A percentile compares a stretch with the other conserved stretches of the same genome.
These are phyloP conservation scores for Chytridiales sp. DNA, from an alignment of 371 early-diverging fungal genomes.

Conservation along the genomic window DNA sequence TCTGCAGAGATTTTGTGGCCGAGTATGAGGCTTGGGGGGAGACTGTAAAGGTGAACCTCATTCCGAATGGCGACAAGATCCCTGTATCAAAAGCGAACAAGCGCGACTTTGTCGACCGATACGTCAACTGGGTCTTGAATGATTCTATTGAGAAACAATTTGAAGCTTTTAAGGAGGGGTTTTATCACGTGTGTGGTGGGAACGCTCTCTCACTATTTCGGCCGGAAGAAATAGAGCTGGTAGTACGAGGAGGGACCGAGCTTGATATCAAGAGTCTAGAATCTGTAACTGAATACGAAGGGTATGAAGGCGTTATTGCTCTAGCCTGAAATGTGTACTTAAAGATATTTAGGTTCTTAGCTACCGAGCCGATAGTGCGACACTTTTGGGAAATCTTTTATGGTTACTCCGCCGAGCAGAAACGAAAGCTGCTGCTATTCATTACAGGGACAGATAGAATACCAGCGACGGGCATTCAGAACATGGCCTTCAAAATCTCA, in stretches of 20 bases:
- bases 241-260: slow-evolving; percentile 91
- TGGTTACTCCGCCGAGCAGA: slow-evolving; percentile 64
- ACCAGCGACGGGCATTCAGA: slow-evolving; percentile 84
- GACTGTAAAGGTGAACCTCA: slow-evolving; percentile 63
- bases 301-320: slow-evolving; percentile 40
- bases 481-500: slow-evolving; percentile 73
- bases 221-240: slow-evolving; percentile 92
- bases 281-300: slow-evolving; percentile 83
- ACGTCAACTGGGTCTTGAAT: slow-evolving; percentile 77
- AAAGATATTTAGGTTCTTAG: slow-evolving; percentile 20
- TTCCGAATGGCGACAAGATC: slow-evolving; percentile 67
- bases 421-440: slow-evolving; percentile 85
- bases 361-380: slow-evolving; percentile 35
- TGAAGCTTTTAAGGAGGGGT: slow-evolving; percentile 85
- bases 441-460: slow-evolving; percentile 97
- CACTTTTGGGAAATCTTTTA: slow-evolving; percentile 91
- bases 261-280: slow-evolving; percentile 86
- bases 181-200: slow-evolving; percentile 84
- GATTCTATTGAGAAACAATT: slow-evolving; percentile 76
- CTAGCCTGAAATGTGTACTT: neutral
- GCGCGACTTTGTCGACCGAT: slow-evolving; percentile 77
- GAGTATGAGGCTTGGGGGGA: slow-evolving; percentile 77
- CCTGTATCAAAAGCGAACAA: slow-evolving; percentile 75
- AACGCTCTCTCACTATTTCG: slow-evolving; percentile 81
- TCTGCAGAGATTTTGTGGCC: slow-evolving; percentile 69